Conservation (phyloP, 352 stramenopile species). For the Pythium brachiatum region DNA sequence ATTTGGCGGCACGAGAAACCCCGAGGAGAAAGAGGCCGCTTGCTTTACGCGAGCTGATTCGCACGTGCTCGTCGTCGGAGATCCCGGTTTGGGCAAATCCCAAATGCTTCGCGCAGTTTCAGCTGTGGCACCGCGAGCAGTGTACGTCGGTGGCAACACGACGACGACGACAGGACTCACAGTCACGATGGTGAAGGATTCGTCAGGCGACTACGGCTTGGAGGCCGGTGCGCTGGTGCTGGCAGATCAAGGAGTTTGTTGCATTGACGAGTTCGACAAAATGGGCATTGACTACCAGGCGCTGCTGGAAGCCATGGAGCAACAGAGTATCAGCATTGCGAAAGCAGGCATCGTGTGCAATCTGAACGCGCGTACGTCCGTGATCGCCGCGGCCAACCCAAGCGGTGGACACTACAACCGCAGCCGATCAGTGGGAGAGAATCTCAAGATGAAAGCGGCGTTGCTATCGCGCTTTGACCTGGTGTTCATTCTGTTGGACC, state of each 20-base stretch:
- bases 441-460: slow-evolving; percentile 92
- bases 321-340: slow-evolving; percentile 93
- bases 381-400: slow-evolving; percentile 96
- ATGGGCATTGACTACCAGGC: slow-evolving; percentile 81
- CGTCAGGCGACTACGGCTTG: slow-evolving; percentile 79
- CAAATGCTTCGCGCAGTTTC: slow-evolving; percentile 87
- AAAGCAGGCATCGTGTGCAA: slow-evolving; percentile 87
- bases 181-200: slow-evolving; percentile 91
- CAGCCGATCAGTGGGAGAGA: slow-evolving; percentile 90
- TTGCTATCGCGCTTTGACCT: slow-evolving; percentile 95
- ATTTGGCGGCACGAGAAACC: slow-evolving; percentile 79
- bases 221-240: slow-evolving; percentile 87
- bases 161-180: slow-evolving; percentile 91
- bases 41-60: slow-evolving; percentile 80
- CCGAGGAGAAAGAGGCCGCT: slow-evolving; percentile 29
- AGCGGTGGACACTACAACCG: slow-evolving; percentile 93
- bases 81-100: slow-evolving; percentile 93
- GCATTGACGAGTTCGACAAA: slow-evolving; percentile 97
- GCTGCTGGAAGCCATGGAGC: slow-evolving; percentile 96
- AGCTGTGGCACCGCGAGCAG: slow-evolving; percentile 83
- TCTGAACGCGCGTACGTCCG: slow-evolving; percentile 87
- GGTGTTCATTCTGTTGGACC: slow-evolving; percentile 94
- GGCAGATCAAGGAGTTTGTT: slow-evolving; percentile 91
- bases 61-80: slow-evolving; percentile 93
- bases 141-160: slow-evolving; percentile 95